Conservation (phyloP, 768 basidiomycete genomes). For the Boletus rubropictus region DNA sequence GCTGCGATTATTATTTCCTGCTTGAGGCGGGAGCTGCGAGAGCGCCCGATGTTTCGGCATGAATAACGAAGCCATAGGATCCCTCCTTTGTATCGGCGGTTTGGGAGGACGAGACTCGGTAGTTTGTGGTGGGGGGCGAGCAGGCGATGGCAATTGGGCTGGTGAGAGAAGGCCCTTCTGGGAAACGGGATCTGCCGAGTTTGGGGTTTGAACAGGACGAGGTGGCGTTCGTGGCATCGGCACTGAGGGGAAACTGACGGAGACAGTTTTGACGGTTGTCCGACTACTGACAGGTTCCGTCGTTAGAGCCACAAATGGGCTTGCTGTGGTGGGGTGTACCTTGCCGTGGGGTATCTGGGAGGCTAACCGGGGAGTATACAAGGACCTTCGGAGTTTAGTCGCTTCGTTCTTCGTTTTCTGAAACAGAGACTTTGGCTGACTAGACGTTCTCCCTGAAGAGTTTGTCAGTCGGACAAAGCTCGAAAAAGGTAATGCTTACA, state of each 20-base stretch:
- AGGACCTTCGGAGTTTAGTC: conserved; percentile 56
- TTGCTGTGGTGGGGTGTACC: conserved; percentile 32
- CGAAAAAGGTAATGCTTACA: conserved; percentile 39
- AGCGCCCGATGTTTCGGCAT: conserved; percentile 71
- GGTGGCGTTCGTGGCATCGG: conserved; percentile 8
- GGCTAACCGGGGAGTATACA: conserved; percentile 49
- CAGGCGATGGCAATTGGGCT: conserved; percentile 8
- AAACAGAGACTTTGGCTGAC: conserved; percentile 61
- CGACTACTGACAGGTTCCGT: conserved; percentile 30
- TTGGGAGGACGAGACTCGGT: conserved; percentile 33
- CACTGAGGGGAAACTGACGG: conserved; percentile 33
- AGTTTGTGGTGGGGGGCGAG: conserved; percentile 15
- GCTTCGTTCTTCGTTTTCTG: conserved; percentile 73
- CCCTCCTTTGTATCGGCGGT: conserved; percentile 46
- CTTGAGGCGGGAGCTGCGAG: conserved; percentile 45
- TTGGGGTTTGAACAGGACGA: conserved; percentile 31
- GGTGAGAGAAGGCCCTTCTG: conserved; percentile 29
- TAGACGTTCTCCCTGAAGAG: conserved; percentile 34
- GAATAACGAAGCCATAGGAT: conserved; percentile 58
- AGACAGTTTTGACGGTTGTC: conserved; percentile 49
- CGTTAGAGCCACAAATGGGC: conserved; percentile 33
- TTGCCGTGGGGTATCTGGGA: conserved; percentile 49
- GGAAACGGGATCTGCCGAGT: conserved; percentile 6
- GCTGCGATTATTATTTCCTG: conserved; percentile 16
- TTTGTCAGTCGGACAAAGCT: conserved; percentile 10